Evolutionary conservation across 306 rosid species (phyloP), one percentile per base, ranked within the genome.

Genomic region (Acacia acuminata): DNA sequence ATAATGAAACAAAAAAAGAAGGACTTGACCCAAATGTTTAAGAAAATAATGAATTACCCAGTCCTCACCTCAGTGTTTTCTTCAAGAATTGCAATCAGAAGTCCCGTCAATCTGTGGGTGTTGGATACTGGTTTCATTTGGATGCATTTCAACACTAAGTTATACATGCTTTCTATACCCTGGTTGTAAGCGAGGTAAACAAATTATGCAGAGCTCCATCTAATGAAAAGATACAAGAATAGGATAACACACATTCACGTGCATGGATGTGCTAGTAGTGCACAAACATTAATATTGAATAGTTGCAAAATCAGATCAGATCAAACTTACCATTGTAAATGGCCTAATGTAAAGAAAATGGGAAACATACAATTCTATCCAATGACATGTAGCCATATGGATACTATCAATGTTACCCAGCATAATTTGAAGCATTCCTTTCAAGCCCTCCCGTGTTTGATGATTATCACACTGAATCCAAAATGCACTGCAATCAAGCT

Each of bases 91-190:
- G 91, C 98, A 83, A 89, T 82, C 87, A 95, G 51, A 75, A 95
- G 94, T 76, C 77, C 89, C 73, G 90, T 65, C 93, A 95, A 87
- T 77, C 83, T 87, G 83, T 93, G 96, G 81, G 86, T 38, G 71
- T 80, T 75, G 32, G 90, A 82, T 25, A 58, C 71, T 66, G 97
- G 91, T 88, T 93, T 95, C 77, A 85, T 80, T 81, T 90, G 93
- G 81, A 90, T 88, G 88, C 99, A 95, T 82, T 90, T 92, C 86
- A 89, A 91, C 24, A 96, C 97, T 80, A 95, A 86, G 90, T 73
- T 85, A 77, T 92, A 66, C 97, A 95, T 90, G 91, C 90, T 92
- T 86, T 95, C 99, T 42, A 95, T 84, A 82, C 98, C 99, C 99
- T 95, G 90, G 51, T 79, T 67, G 65, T 73, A 50, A 51, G 36